Percentiles rank a stretch among this genome's conserved stretches.
phyloP scores from a whole-genome alignment of 148 eudicot species.

The Beta vulgaris region DNA sequence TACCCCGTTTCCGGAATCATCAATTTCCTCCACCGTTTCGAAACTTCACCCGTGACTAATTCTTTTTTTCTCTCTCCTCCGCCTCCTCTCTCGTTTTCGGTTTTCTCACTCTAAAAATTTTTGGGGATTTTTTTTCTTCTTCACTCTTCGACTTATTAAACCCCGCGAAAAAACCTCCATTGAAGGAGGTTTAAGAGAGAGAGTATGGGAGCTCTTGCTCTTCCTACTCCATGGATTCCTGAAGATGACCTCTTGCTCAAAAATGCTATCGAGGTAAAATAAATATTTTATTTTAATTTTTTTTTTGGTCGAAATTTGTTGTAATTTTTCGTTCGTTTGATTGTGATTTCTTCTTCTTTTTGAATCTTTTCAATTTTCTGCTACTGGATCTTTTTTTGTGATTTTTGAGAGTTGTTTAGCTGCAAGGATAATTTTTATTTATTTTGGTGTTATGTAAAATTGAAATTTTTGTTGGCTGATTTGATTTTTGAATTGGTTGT shows the following conservation, averaged over 20 bases:
- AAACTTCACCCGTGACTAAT: background rate
- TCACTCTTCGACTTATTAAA: background rate
- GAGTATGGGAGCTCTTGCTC: constrained; percentile 54
- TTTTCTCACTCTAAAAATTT: background rate
- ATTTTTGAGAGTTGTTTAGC: background rate
- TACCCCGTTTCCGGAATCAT: no score
- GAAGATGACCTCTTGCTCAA: constrained; percentile 69
- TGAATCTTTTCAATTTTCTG: background rate
- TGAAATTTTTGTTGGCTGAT: background rate
- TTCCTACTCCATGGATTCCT: constrained; percentile 51
- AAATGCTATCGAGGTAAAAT: constrained; percentile 60
- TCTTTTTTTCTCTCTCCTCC: background rate
- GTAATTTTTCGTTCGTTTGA: background rate
- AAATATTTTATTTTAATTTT: background rate
- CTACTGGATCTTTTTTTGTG: background rate
- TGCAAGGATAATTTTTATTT: background rate
- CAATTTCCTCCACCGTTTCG: no score
- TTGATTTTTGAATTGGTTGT: background rate
- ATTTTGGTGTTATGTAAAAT: background rate
- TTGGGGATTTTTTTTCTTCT: background rate
- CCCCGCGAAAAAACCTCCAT: constrained; percentile 16
- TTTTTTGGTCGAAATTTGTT: background rate
- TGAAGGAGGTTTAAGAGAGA: background rate
- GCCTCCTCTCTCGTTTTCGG: background rate
- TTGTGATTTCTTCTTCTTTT: background rate